A percentile compares a stretch with the other conserved stretches of the same genome.
These are phyloP conservation scores for Coriolopsis trogii DNA, from an alignment of 1,284 basidiomycete species.

Conservation along the genomic window DNA sequence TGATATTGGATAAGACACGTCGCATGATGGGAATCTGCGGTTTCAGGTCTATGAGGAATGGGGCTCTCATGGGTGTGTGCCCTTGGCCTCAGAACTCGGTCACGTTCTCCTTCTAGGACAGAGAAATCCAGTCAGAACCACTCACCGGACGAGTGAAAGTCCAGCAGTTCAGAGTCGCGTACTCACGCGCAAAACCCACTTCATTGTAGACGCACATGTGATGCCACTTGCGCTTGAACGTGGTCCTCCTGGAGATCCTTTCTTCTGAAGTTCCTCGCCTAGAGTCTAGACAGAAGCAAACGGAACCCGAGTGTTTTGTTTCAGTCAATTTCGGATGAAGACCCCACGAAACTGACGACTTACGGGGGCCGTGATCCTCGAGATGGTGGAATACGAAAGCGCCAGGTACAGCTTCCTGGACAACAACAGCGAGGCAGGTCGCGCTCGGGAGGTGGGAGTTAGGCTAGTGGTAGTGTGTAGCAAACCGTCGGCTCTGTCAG, in stretches of 20 bases:
- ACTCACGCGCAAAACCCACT: slow-evolving; percentile 32
- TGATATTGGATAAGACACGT: too few relatives aligned
- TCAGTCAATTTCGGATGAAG: too few relatives aligned
- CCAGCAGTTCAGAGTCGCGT: slow-evolving; percentile 28
- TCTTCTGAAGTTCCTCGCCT: slow-evolving; percentile 27
- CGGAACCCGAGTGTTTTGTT: too few relatives aligned
- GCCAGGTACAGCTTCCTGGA: slow-evolving; percentile 61
- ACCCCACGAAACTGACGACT: too few relatives aligned
- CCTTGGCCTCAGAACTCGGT: too few relatives aligned
- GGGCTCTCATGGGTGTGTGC: too few relatives aligned
- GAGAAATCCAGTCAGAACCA: too few relatives aligned
- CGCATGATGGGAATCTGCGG: too few relatives aligned
- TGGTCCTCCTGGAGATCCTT: slow-evolving; percentile 21
- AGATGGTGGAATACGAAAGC: slow-evolving; percentile 77
- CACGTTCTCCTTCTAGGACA: too few relatives aligned
- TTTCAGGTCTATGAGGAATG: too few relatives aligned
- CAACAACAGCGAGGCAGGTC: slow-evolving; percentile 64
- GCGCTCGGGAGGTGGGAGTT: slow-evolving; percentile 83
- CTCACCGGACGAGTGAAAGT: slow-evolving; percentile 29
- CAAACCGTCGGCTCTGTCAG: slow-evolving; percentile 75
- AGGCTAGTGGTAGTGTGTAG: slow-evolving; percentile 89
- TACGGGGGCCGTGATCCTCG: slow-evolving; percentile 80
- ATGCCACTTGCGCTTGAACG: slow-evolving; percentile 34
- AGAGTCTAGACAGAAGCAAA: too few relatives aligned
- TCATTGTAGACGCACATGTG: slow-evolving; percentile 35